Conservation (phyloP, 176 grass and related monocot genomes). For the Zoysia pacifica region DNA sequence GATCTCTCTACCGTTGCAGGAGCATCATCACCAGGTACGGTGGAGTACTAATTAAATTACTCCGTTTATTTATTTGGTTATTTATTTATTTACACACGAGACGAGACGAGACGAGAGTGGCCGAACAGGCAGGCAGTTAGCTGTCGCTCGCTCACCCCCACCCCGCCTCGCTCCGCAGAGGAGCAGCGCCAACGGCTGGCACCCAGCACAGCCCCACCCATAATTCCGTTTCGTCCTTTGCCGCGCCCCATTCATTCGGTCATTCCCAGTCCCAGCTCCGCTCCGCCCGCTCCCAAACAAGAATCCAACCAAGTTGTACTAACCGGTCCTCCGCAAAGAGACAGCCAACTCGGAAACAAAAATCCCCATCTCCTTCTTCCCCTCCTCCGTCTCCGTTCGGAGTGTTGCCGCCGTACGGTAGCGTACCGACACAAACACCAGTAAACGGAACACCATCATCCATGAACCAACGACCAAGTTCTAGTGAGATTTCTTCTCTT, state of each 20-base stretch:
- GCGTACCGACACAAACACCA: not conserved
- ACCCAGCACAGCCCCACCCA: not conserved
- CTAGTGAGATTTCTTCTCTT: not conserved
- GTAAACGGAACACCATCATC: not conserved
- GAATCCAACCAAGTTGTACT: not conserved
- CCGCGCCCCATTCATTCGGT: not conserved
- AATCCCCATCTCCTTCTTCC: not conserved
- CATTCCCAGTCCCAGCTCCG: too few relatives aligned
- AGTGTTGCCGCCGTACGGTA: not conserved
- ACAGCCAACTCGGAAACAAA: slow-evolving; percentile 1
- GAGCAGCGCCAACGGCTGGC: slow-evolving; percentile 4
- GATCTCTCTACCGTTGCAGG: too few relatives aligned
- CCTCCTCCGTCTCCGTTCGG: not conserved
- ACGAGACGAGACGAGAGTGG: slow-evolving; percentile 1
- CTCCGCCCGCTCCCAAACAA: not conserved
- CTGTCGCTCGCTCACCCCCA: slow-evolving; percentile 52
- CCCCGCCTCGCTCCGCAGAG: not conserved
- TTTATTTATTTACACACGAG: too few relatives aligned
- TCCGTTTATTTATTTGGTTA: too few relatives aligned
- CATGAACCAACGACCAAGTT: not conserved
- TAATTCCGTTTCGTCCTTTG: slow-evolving; percentile 36
- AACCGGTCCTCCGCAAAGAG: not conserved
- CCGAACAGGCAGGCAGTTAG: slow-evolving; percentile 42
- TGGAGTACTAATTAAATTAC: too few relatives aligned
- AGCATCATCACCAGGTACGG: too few relatives aligned